phyloP scores from a whole-genome alignment of 2,329 filamentous ascomycete genomes.

The Neopestalotiopsis sp. region DNA sequence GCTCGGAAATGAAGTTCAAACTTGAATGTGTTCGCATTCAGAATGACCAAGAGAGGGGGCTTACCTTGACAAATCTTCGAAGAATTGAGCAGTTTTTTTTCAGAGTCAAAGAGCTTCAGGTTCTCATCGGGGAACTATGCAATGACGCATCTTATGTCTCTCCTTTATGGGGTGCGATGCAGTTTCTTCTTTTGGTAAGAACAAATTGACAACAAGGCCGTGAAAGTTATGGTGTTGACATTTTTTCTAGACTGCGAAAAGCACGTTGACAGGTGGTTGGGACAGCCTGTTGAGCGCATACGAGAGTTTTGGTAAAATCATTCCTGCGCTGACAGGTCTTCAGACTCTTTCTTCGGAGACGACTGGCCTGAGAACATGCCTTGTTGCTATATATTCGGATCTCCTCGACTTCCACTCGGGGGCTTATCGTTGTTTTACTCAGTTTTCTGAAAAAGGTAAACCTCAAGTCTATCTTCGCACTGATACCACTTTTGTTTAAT shows the following conservation, averaged over 20 bases:
- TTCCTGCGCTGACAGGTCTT: slow-evolving; percentile 23
- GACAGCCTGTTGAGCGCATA: slow-evolving; percentile 27
- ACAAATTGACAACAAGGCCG: background rate
- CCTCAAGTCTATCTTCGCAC: background rate
- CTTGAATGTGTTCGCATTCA: too few species aligned
- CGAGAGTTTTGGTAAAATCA: slow-evolving; percentile 23
- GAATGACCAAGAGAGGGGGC: too few species aligned
- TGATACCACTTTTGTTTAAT: background rate
- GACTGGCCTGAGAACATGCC: slow-evolving; percentile 23
- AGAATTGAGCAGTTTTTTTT: too few species aligned
- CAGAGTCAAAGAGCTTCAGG: too few species aligned
- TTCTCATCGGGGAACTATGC: too few species aligned
- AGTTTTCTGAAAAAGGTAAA: slow-evolving; percentile 19
- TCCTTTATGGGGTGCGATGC: too few species aligned
- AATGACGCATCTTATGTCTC: too few species aligned
- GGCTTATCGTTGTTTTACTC: slow-evolving; percentile 23
- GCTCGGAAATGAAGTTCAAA: too few species aligned
- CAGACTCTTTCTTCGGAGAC: slow-evolving; percentile 20
- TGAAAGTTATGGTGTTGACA: background rate
- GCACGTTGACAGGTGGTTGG: background rate
- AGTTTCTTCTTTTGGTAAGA: too few species aligned
- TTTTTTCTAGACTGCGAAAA: slow-evolving; percentile 15
- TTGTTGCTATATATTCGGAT: slow-evolving; percentile 30
- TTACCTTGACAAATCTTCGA: too few species aligned
- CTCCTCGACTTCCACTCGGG: slow-evolving; percentile 26